Percentiles rank a stretch among this genome's conserved stretches.
phyloP scores from a whole-genome alignment of 441 rosid species.

The Croton setiger region DNA sequence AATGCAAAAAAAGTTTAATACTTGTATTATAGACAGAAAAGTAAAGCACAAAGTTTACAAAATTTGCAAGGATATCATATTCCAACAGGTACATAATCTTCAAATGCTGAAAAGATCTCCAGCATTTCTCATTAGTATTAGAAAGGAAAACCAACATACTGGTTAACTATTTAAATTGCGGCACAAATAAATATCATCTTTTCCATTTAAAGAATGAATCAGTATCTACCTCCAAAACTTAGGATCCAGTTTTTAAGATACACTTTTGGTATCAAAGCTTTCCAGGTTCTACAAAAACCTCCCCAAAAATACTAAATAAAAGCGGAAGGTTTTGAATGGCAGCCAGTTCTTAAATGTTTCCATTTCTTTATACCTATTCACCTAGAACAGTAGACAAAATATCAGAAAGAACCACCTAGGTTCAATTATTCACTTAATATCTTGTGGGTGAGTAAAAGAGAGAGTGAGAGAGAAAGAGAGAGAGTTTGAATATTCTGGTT shows the following conservation, averaged over 20 bases:
- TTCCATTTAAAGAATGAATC: conserved; percentile 1
- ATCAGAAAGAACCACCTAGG: too few species aligned
- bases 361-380: too few species aligned
- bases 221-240: not conserved
- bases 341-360: too few species aligned
- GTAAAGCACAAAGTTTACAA: conserved; percentile 1
- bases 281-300: conserved; percentile 12
- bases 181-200: not conserved
- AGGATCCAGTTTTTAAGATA: conserved; percentile 12
- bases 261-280: not conserved
- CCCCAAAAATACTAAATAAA: not conserved
- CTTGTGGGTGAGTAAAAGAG: too few species aligned
- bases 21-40: not conserved
- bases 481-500: too few species aligned
- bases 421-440: too few species aligned
- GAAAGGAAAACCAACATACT: not conserved
- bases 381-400: too few species aligned
- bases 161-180: conserved; percentile 4
- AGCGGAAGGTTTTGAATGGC: too few species aligned
- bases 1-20: not conserved
- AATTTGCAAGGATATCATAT: not conserved
- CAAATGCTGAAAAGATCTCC: not conserved
- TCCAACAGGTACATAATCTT: not conserved
- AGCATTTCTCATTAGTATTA: conserved; percentile 5
- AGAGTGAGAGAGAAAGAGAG: too few species aligned